A percentile compares a stretch with the other conserved stretches of the same genome.
These are phyloP conservation scores for Chlamydomonas incerta DNA, from an alignment of 139 green algal genomes.

Conservation along the genomic window DNA sequence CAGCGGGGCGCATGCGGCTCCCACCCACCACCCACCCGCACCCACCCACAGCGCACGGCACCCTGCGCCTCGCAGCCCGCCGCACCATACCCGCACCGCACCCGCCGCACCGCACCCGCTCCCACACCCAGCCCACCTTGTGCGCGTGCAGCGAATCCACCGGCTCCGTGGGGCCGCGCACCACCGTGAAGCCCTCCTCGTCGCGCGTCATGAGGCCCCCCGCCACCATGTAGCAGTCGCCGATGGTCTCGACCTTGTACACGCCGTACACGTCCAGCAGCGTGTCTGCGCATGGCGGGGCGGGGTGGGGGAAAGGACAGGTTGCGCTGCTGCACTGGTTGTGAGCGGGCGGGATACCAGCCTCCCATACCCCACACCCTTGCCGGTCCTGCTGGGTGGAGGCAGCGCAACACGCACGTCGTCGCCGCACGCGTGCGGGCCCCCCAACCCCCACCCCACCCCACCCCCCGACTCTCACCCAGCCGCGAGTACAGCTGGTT, in stretches of 20 bases:
- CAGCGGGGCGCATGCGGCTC: too few relatives aligned
- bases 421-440: too few relatives aligned
- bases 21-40: too few relatives aligned
- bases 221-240: conserved; percentile 7
- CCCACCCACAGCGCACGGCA: too few relatives aligned
- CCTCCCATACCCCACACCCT: too few relatives aligned
- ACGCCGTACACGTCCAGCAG: not conserved
- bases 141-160: conserved; percentile 27
- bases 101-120: too few relatives aligned
- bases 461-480: not conserved
- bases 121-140: too few relatives aligned
- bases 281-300: not conserved
- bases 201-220: conserved; percentile 22
- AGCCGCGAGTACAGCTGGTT: not conserved
- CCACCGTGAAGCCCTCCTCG: conserved; percentile 27
- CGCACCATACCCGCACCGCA: too few relatives aligned
- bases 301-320: not conserved
- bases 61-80: too few relatives aligned
- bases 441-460: not conserved
- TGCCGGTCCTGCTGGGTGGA: too few relatives aligned
- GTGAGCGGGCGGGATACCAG: too few relatives aligned
- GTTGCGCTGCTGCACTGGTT: not conserved
- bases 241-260: not conserved
- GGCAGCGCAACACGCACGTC: too few relatives aligned
- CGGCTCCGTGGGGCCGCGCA: conserved; percentile 1